Percentiles rank a stretch among this genome's conserved stretches.
These are phyloP conservation scores for Ophiostoma perfectum DNA, from an alignment of 2,329 filamentous ascomycete species.

Conservation along the genomic window DNA sequence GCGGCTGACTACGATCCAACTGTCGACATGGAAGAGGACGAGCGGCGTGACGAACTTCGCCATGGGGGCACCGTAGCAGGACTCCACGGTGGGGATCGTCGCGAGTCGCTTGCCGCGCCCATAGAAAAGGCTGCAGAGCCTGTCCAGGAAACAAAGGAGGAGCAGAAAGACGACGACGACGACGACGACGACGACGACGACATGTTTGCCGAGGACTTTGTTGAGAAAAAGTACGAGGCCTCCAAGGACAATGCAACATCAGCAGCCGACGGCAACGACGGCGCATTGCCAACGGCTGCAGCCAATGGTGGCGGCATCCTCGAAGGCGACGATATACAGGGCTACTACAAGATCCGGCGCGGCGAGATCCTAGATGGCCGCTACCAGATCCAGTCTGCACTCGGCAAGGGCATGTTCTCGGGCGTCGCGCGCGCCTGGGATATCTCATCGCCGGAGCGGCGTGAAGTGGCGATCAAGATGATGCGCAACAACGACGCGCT, in stretches of 20 bases:
- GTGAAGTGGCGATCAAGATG: constrained; percentile 91
- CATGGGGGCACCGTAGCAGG: constrained; percentile 45
- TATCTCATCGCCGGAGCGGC: constrained; percentile 59
- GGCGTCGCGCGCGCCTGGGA: constrained; percentile 88
- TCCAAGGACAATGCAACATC: constrained; percentile 34
- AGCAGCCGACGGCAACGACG: constrained; percentile 33
- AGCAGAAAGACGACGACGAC: neutral
- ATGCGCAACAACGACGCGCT: constrained; percentile 95
- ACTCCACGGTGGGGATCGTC: constrained; percentile 41
- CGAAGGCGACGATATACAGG: constrained; percentile 89
- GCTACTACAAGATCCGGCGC: constrained; percentile 91
- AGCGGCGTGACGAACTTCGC: constrained; percentile 61
- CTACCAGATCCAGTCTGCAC: constrained; percentile 79
- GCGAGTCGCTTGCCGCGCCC: constrained; percentile 29
- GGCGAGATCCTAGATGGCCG: constrained; percentile 85
- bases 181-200: constrained; percentile 57
- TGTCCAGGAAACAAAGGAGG: constrained; percentile 24
- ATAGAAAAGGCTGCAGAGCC: constrained; percentile 25
- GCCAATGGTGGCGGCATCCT: constrained; percentile 66
- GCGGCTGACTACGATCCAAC: constrained; percentile 90
- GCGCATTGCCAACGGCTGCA: constrained; percentile 43
- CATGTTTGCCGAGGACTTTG: constrained; percentile 84
- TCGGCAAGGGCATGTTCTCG: constrained; percentile 95
- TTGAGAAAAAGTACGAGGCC: constrained; percentile 57
- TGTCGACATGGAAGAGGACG: constrained; percentile 80